Evolutionary conservation across 2,329 filamentous ascomycete species (phyloP).

Genomic region (Penicillium sp.): DNA sequence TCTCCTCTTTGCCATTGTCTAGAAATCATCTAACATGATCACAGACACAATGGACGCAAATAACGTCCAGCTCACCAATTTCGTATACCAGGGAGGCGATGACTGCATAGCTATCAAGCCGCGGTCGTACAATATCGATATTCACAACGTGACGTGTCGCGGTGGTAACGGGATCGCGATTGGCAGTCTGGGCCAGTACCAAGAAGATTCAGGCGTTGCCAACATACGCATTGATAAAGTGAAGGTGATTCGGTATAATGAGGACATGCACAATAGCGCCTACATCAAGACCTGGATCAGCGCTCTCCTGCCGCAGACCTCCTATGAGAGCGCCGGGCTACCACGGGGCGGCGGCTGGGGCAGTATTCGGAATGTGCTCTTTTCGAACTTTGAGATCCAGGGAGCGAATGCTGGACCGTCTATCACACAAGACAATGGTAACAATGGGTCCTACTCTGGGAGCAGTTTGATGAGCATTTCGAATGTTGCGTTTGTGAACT

Average conservation of each 20-base stretch:
- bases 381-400: conserved; percentile 54
- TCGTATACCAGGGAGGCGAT: conserved; percentile 60
- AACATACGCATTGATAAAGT: conserved; percentile 54
- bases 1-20: not conserved
- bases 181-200: conserved; percentile 58
- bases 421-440: conserved; percentile 53
- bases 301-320: conserved; percentile 46
- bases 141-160: conserved; percentile 57
- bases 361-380: conserved; percentile 52
- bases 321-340: conserved; percentile 52
- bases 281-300: conserved; percentile 63
- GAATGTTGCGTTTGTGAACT: conserved; percentile 55
- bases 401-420: conserved; percentile 47
- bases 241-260: conserved; percentile 47
- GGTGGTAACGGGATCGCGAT: conserved; percentile 57
- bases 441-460: conserved; percentile 52
- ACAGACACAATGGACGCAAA: conserved; percentile 56
- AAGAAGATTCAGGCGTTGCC: conserved; percentile 55
- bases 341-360: conserved; percentile 59
- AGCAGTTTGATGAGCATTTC: conserved; percentile 55
- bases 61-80: conserved; percentile 54
- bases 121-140: conserved; percentile 60
- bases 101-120: conserved; percentile 65
- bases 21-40: not conserved
- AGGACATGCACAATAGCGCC: conserved; percentile 51